Evolutionary conservation across 192 early-diverging fungal genomes (phyloP).

Genomic region (Linnemannia elongata): DNA sequence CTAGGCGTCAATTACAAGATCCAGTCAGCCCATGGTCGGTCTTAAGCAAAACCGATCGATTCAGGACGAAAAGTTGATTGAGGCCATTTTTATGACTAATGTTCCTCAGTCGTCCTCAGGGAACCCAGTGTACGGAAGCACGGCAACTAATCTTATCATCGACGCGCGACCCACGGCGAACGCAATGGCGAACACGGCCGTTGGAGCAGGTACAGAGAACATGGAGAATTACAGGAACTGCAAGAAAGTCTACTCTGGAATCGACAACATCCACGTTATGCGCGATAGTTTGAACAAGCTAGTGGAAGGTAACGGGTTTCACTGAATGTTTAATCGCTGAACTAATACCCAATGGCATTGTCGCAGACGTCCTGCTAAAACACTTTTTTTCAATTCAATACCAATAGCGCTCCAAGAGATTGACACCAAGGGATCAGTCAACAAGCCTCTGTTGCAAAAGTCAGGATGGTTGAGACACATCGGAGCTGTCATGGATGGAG

Average conservation of each 20-base stretch:
- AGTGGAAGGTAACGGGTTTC: conserved; percentile 75
- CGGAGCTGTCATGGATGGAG: conserved; percentile 83
- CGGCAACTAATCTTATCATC: conserved; percentile 84
- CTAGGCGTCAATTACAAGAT: conserved; percentile 90
- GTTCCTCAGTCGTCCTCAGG: conserved; percentile 60
- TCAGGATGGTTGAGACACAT: conserved; percentile 95
- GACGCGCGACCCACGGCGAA: conserved; percentile 97
- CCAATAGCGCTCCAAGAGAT: conserved; percentile 65
- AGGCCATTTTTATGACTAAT: conserved; percentile 87
- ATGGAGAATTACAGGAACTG: conserved; percentile 93
- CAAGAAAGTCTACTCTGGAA: conserved; percentile 89
- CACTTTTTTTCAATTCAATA: background rate
- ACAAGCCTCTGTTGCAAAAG: conserved; percentile 70
- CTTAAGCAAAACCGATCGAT: conserved; percentile 95
- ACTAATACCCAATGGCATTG: background rate
- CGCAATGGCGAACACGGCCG: conserved; percentile 91
- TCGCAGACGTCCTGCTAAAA: background rate
- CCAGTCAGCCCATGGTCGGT: conserved; percentile 95
- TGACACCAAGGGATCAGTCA: conserved; percentile 60
- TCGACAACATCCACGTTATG: conserved; percentile 99
- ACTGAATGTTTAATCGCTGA: background rate
- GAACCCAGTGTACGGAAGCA: conserved; percentile 65
- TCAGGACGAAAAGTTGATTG: conserved; percentile 97
- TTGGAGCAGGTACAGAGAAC: conserved; percentile 96
- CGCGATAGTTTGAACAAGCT: conserved; percentile 88